phyloP scores from a whole-genome alignment of 257 asterid genomes.

The Linderniella brevidens region DNA sequence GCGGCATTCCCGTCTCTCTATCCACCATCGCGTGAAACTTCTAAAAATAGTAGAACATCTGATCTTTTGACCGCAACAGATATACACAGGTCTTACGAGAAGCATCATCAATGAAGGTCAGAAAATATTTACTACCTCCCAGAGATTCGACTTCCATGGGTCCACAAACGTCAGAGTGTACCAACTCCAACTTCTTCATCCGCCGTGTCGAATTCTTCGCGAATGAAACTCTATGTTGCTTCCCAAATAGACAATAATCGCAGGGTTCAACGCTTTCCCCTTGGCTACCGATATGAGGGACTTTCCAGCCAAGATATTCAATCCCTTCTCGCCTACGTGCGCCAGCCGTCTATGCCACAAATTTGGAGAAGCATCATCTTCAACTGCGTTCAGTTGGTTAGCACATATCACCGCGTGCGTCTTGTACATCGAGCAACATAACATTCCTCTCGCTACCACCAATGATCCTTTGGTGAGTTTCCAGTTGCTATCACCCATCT shows the following conservation, averaged over 20 bases:
- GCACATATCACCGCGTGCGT: not conserved
- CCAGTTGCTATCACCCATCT: not conserved
- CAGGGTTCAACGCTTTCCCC: not conserved
- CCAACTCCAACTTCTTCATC: not conserved
- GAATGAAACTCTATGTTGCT: not conserved
- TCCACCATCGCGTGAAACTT: not conserved
- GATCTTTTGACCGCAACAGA: no score
- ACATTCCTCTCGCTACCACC: not conserved
- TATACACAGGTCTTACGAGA: no score
- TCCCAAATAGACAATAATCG: not conserved
- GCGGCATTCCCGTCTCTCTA: not conserved
- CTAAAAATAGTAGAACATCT: not conserved
- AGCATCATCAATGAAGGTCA: no score
- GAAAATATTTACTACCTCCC: not conserved
- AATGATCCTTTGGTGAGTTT: not conserved
- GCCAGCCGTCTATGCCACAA: not conserved
- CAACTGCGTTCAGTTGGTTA: not conserved
- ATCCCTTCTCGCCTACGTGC: not conserved
- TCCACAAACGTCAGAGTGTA: not conserved
- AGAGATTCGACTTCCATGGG: not conserved
- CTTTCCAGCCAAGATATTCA: not conserved
- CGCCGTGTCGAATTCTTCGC: not conserved
- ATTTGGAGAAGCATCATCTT: not conserved
- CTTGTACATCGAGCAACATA: not conserved
- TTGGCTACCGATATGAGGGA: not conserved